Evolutionary conservation across 352 stramenopile species (phyloP), one percentile per base, ranked within the genome.

Genomic region (Globisporangium canariense): DNA sequence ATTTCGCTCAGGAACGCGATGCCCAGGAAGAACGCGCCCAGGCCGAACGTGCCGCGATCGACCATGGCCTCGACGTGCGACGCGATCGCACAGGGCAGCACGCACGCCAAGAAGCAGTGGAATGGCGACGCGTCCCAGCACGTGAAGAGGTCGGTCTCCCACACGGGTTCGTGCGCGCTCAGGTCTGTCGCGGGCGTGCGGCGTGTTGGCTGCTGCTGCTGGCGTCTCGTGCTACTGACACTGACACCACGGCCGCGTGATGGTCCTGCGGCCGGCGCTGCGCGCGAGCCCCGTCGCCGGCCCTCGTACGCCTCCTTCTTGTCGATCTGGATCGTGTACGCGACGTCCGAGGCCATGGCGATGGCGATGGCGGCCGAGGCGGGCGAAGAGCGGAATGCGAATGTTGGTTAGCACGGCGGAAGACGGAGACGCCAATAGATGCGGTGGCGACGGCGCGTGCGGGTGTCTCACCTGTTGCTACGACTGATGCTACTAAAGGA

Each of bases 41-140:
- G 9, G 1, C 59, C 59, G 22, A 34, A 58, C 36, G 49, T 43
- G 7, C 59, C 43, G 14, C 59, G 59, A 25, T 65, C 59, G 47
- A 65, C 58, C 59, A 34, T 65, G n/a, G 59, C 59, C 34, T 65
- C 59, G 3, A 41, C 46, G 49, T 65, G 46, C 47, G 59, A 65
- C 47, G 59, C 59, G 36, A 65, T 59, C 20, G 59, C 59, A 25
- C 59, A 65, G 10, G 59, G 59, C 22, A 65, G 49, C 49, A 58
- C 59, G 22, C 25, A 51, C 20, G 10, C 36, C n/a, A 65, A 22
- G 49, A 54, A 65, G 59, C 59, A 65, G 59, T 65, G 59, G 34
- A 32, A 58, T 25, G 36, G 16, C 36, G 59, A 59, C 34, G 59
- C 59, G 51, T 65, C 59, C 34, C 59, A 47, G 49, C 46, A 65